Conservation (phyloP, 495 filamentous ascomycete species). For the Aspergillus affinis region DNA sequence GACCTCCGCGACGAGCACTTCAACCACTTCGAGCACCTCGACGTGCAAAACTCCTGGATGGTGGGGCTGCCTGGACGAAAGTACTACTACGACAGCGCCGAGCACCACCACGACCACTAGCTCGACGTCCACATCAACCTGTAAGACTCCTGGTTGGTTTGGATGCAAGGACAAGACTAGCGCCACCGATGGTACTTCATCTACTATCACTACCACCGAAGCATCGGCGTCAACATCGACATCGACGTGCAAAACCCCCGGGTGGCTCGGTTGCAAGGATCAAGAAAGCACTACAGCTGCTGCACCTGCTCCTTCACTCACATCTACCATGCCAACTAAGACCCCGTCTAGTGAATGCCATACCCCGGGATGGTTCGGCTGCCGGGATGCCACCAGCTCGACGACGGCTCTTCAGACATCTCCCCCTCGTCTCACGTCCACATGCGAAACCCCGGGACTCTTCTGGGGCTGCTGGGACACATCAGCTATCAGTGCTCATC, state of each 20-base stretch:
- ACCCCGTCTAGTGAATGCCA: slow-evolving; percentile 48
- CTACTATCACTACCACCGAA: slow-evolving; percentile 22
- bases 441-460: slow-evolving; percentile 52
- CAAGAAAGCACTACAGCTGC: neutral
- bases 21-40: slow-evolving; percentile 70
- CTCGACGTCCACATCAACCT: slow-evolving; percentile 60
- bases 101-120: slow-evolving; percentile 41
- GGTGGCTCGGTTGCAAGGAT: slow-evolving; percentile 56
- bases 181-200: slow-evolving; percentile 28
- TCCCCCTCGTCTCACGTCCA: slow-evolving; percentile 29
- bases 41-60: slow-evolving; percentile 87
- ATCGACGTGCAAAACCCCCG: slow-evolving; percentile 59
- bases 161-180: slow-evolving; percentile 48
- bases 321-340: neutral
- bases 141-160: slow-evolving; percentile 76
- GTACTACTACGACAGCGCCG: slow-evolving; percentile 59
- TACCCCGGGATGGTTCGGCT: slow-evolving; percentile 72
- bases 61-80: slow-evolving; percentile 59
- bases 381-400: slow-evolving; percentile 56
- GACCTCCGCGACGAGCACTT: slow-evolving; percentile 65
- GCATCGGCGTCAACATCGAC: slow-evolving; percentile 22
- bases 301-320: neutral
- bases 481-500: slow-evolving; percentile 33
- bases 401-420: slow-evolving; percentile 38
- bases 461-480: slow-evolving; percentile 58